A percentile compares a stretch with the other conserved stretches of the same genome.
phyloP scores from a whole-genome alignment of 2,329 filamentous ascomycete species.

The Cytospora piceicola region DNA sequence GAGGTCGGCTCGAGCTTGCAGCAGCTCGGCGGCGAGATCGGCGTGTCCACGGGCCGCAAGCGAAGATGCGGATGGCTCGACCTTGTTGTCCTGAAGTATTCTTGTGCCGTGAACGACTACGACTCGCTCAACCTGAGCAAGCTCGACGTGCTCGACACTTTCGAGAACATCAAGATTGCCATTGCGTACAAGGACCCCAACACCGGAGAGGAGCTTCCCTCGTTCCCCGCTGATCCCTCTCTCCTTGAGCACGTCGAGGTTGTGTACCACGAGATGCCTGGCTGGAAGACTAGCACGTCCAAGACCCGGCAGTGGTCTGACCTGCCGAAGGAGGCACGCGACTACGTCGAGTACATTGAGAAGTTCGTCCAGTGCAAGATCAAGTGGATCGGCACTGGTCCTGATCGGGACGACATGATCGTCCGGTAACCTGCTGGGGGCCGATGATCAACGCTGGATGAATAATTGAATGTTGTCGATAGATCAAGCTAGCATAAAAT shows the following conservation, averaged over 20 bases:
- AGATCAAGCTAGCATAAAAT: background rate
- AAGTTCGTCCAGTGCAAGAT: conserved; percentile 64
- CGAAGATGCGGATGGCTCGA: conserved; percentile 65
- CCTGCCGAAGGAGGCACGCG: conserved; percentile 65
- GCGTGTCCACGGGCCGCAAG: conserved; percentile 55
- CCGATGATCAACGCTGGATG: background rate
- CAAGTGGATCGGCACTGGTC: conserved; percentile 69
- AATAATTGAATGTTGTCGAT: background rate
- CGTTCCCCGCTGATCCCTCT: conserved; percentile 67
- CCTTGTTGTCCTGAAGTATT: conserved; percentile 71
- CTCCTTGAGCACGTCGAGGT: conserved; percentile 64
- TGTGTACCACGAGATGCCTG: conserved; percentile 69
- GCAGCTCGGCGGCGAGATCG: conserved; percentile 42
- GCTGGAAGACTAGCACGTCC: conserved; percentile 70
- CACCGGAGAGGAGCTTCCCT: conserved; percentile 54
- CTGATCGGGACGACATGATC: conserved; percentile 68
- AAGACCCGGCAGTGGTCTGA: conserved; percentile 63
- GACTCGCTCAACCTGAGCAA: conserved; percentile 64
- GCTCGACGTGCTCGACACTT: conserved; percentile 73
- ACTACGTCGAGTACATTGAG: conserved; percentile 70
- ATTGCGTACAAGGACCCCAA: conserved; percentile 65
- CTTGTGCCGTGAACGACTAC: conserved; percentile 63
- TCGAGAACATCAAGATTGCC: conserved; percentile 74
- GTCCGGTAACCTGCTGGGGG: conserved; percentile 38
- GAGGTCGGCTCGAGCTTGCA: conserved; percentile 46